Base-by-base conservation (phyloP, 331 rosid species). In the Malus hybrid region DNA sequence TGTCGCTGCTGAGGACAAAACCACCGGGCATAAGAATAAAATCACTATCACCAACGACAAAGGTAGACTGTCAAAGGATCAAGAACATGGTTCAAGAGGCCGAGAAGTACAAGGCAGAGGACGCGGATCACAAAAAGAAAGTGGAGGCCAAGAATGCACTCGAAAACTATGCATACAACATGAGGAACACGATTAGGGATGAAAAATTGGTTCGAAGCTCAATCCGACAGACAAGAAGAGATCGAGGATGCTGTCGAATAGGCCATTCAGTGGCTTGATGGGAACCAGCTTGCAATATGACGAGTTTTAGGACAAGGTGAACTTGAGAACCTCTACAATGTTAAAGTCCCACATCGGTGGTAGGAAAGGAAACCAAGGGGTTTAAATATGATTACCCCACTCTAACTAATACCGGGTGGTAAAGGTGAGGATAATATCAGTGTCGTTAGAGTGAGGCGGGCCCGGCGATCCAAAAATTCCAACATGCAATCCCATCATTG, bases 71-170 rank as follows among this genome's bases (percentile, higher is more conserved):
- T 91, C 97, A 0, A 91, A 89, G 86, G 94, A 91, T 91, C 0
- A 93, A 91, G 82, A 91, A 87, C 81, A 91, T 91, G 97, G 97
- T 91, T 33, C 90, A 89, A 54, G 97, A 91, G 69, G 97, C 97
- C 0, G 92, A 64, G 42, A 64, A 64, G 24, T 64, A 64, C 42
- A 64, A 64, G n/a, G 19, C 42, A 4, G 68, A 64, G 42, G 68
- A 64, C 19, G 68, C 89, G 84, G 97, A 91, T 52, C 68, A 64
- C 33, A 29, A 31, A 44, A 64, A 64, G 68, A 64, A 64, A 64
- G 68, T 64, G 68, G 68, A 64, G 68, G 68, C 68, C 5, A 64
- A 29, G 42, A 64, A 64, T 64, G 68, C 68, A 64, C 33, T 64
- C 11, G 68, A 64, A 16, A 64, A 64, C 42, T 31, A 64, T 15